These are phyloP conservation scores for Dictyostelium discoideum DNA, from an alignment of 78 protist genomes.

Conservation along the genomic window dicty_2.7 NC_007089.4:2914001-2914500, in stretches of 20 bases:
- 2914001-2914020: slow-evolving; percentile 67
- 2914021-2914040: too few relatives aligned
- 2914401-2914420: slow-evolving; percentile 28
- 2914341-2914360: slow-evolving; percentile 3
- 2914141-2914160: slow-evolving; percentile 39
- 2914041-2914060: too few relatives aligned
- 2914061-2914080: not conserved
- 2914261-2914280: not conserved
- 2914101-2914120: not conserved
- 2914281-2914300: not conserved
- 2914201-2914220: slow-evolving; percentile 31
- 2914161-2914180: slow-evolving; percentile 42
- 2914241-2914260: slow-evolving; percentile 21
- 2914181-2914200: slow-evolving; percentile 32
- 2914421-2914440: slow-evolving; percentile 7
- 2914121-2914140: slow-evolving; percentile 27
- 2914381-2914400: slow-evolving; percentile 48
- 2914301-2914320: not conserved
- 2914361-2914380: slow-evolving; percentile 73
- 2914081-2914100: not conserved
- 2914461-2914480: slow-evolving; percentile 1
- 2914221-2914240: slow-evolving; percentile 59
- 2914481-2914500: not conserved
- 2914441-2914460: slow-evolving; percentile 34
- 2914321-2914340: too few relatives aligned